phyloP scores from a whole-genome alignment of 352 stramenopile genomes.

The Phytophthora chlamydospora region DNA sequence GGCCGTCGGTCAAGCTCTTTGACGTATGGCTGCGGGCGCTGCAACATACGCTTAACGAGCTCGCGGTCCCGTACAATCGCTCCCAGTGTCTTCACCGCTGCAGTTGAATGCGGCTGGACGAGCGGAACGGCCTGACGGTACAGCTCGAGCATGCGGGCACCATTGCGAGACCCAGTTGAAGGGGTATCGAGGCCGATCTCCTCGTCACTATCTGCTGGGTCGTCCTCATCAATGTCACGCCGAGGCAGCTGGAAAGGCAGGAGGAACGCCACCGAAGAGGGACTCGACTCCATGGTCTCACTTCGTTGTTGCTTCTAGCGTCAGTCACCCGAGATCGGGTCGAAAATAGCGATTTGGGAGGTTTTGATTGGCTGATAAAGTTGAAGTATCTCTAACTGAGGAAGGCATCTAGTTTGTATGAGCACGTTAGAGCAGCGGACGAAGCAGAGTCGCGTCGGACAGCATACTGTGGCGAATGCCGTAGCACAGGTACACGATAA shows the following conservation, averaged over 20 bases:
- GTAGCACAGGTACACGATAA: conserved; percentile 79
- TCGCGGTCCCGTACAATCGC: conserved; percentile 53
- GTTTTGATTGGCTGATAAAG: too few species aligned
- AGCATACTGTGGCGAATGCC: conserved; percentile 81
- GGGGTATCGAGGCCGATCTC: conserved; percentile 7
- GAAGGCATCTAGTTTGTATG: conserved; percentile 2
- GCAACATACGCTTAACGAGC: conserved; percentile 61
- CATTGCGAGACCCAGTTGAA: conserved; percentile 4
- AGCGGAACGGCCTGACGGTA: conserved; percentile 65
- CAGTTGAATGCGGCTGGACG: conserved; percentile 64
- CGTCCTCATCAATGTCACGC: background rate
- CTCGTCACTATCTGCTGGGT: conserved; percentile 13
- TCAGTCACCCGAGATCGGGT: too few species aligned
- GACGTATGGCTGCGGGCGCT: conserved; percentile 42
- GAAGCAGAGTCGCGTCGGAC: conserved; percentile 28
- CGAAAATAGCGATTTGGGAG: too few species aligned
- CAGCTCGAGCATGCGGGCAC: conserved; percentile 37
- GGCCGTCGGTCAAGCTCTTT: conserved; percentile 33
- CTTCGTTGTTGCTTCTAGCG: background rate
- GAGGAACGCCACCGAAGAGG: conserved; percentile 22
- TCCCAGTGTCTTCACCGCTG: conserved; percentile 60
- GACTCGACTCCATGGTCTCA: too few species aligned
- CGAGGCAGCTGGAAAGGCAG: conserved; percentile 29
- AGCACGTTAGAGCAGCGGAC: conserved; percentile 34
- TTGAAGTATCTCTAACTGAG: background rate